Evolutionary conservation across 805 yeast genomes (phyloP).

Genomic region (Cyberlindnera mississippiensis): DNA sequence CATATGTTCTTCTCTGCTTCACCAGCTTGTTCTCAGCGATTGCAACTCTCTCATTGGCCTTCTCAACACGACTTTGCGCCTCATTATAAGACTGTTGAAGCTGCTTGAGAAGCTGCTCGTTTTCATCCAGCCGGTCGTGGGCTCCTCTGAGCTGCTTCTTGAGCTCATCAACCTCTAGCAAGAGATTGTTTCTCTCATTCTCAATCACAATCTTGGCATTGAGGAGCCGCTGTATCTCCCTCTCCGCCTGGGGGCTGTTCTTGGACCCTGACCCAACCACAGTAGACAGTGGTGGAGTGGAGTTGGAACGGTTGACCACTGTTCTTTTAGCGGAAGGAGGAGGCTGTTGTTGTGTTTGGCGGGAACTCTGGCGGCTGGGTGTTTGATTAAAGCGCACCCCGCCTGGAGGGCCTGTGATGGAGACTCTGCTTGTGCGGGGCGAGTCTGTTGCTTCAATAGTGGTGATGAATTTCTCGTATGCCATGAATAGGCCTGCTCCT

Average conservation of each 20-base stretch:
- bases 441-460: conserved; percentile 21
- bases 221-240: conserved; percentile 19
- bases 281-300: too few relatives aligned
- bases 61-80: conserved; percentile 8
- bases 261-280: too few relatives aligned
- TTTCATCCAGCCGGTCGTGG: conserved; percentile 28
- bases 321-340: too few relatives aligned
- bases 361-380: conserved; percentile 12
- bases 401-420: conserved; percentile 8
- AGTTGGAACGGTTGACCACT: not conserved
- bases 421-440: conserved; percentile 8
- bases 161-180: conserved; percentile 23
- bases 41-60: conserved; percentile 16
- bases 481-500: conserved; percentile 72
- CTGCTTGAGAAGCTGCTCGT: conserved; percentile 11
- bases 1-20: conserved; percentile 46
- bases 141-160: conserved; percentile 9
- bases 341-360: conserved; percentile 9
- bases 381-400: conserved; percentile 15
- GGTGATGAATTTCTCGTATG: conserved; percentile 39
- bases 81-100: conserved; percentile 15
- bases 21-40: conserved; percentile 39
- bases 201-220: conserved; percentile 20
- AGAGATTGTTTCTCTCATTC: conserved; percentile 37
- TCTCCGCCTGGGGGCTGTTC: too few relatives aligned